phyloP scores from a whole-genome alignment of 2,329 filamentous ascomycete genomes.

The Gaeumannomyces sp. region DNA sequence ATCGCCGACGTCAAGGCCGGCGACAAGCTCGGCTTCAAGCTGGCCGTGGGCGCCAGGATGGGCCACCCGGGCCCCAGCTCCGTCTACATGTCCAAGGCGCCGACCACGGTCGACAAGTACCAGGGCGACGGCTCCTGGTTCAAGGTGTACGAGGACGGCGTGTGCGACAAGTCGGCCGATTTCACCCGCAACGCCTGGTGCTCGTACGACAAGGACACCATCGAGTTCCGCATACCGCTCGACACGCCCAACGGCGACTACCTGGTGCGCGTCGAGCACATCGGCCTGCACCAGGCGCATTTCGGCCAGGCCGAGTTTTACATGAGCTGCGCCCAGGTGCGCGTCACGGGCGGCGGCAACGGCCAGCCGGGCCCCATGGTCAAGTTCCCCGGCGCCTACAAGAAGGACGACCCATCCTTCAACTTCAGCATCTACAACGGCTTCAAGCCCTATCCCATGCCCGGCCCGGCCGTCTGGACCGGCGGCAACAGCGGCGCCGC shows the following conservation, averaged over 20 bases:
- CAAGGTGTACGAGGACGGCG: slow-evolving; percentile 23
- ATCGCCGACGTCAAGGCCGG: slow-evolving; percentile 41
- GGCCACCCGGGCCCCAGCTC: slow-evolving; percentile 37
- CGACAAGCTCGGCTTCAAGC: slow-evolving; percentile 42
- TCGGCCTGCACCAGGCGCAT: slow-evolving; percentile 11
- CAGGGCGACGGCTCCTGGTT: slow-evolving; percentile 19
- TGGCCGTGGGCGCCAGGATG: slow-evolving; percentile 42
- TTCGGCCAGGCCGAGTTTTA: slow-evolving; percentile 12
- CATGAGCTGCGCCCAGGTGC: slow-evolving; percentile 12
- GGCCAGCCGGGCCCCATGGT: slow-evolving; percentile 11
- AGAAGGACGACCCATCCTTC: slow-evolving; percentile 7
- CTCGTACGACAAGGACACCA: slow-evolving; percentile 20
- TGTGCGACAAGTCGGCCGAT: slow-evolving; percentile 17
- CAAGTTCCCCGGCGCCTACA: slow-evolving; percentile 11
- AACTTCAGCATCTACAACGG: slow-evolving; percentile 7
- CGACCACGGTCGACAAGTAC: slow-evolving; percentile 15
- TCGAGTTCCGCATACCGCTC: slow-evolving; percentile 13
- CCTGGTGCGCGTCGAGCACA: slow-evolving; percentile 13
- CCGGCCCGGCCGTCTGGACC: slow-evolving; percentile 10
- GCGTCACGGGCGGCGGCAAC: slow-evolving; percentile 10
- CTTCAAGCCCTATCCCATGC: slow-evolving; percentile 9
- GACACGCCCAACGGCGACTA: slow-evolving; percentile 10
- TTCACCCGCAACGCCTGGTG: slow-evolving; percentile 20
- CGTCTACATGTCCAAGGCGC: slow-evolving; percentile 38
- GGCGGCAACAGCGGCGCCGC: slow-evolving; percentile 4